Evolutionary conservation across 169 alveolate species (phyloP).

Genomic region (Eimeria praecox): DNA sequence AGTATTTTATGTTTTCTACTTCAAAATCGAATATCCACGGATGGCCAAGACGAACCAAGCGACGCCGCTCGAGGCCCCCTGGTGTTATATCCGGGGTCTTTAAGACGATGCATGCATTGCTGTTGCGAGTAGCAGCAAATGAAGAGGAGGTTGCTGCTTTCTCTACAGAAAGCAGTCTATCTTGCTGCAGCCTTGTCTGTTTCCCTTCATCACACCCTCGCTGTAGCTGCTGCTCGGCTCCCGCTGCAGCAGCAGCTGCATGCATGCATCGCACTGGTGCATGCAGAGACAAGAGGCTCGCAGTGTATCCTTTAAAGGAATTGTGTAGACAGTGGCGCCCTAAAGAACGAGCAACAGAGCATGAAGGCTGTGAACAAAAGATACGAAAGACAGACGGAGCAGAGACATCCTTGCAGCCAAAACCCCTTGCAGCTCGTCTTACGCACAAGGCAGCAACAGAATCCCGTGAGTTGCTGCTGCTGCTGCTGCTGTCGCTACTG

Average conservation of each 20-base stretch:
- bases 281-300: neutral
- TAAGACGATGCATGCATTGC: slow-evolving; percentile 14
- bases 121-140: slow-evolving; percentile 35
- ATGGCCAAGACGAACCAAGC: slow-evolving; percentile 20
- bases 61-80: slow-evolving; percentile 33
- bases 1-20: slow-evolving; percentile 4
- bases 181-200: neutral
- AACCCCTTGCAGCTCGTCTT: neutral
- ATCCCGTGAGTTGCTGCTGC: neutral
- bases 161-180: neutral
- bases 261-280: slow-evolving; percentile 22
- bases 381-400: neutral
- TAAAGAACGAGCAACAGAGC: neutral
- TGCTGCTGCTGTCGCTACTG: neutral
- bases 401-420: neutral
- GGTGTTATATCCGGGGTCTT: neutral
- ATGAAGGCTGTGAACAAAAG: neutral
- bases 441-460: neutral
- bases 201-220: neutral
- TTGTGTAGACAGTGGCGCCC: neutral
- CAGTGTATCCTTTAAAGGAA: neutral
- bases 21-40: slow-evolving; percentile 54
- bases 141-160: neutral
- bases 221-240: neutral
- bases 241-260: neutral